A percentile compares a stretch with the other conserved stretches of the same genome.
phyloP scores from a whole-genome alignment of 2,329 filamentous ascomycete species.

The Paraconiothyrium brasiliense region DNA sequence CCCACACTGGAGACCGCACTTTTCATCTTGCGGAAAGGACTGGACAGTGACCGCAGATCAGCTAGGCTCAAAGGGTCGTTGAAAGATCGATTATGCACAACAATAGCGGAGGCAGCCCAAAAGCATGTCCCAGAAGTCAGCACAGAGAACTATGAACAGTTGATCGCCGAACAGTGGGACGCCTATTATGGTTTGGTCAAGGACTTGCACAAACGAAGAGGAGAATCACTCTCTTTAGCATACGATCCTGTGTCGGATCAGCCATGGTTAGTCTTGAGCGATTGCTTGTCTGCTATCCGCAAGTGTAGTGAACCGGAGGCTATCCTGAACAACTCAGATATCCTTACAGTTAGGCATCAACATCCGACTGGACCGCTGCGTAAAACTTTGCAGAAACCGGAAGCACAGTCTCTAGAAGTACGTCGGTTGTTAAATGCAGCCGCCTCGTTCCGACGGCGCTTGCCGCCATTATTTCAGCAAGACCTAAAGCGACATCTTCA shows the following conservation, averaged over 20 bases:
- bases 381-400: slow-evolving; percentile 42
- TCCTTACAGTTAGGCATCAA: slow-evolving; percentile 43
- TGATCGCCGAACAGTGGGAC: slow-evolving; percentile 86
- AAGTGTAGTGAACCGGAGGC: slow-evolving; percentile 81
- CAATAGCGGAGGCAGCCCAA: slow-evolving; percentile 74
- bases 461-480: slow-evolving; percentile 74
- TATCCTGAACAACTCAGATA: slow-evolving; percentile 72
- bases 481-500: slow-evolving; percentile 74
- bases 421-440: slow-evolving; percentile 75
- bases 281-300: slow-evolving; percentile 80
- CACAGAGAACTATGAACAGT: slow-evolving; percentile 76
- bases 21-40: slow-evolving; percentile 77
- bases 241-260: slow-evolving; percentile 76
- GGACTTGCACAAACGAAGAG: slow-evolving; percentile 85
- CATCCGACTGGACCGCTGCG: slow-evolving; percentile 31
- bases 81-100: slow-evolving; percentile 78
- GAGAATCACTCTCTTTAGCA: slow-evolving; percentile 80
- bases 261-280: slow-evolving; percentile 85
- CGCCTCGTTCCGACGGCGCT: slow-evolving; percentile 72
- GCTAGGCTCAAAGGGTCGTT: slow-evolving; percentile 62
- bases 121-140: slow-evolving; percentile 73
- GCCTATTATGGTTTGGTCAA: slow-evolving; percentile 86
- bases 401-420: slow-evolving; percentile 56
- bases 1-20: slow-evolving; percentile 86
- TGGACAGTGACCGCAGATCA: slow-evolving; percentile 43